phyloP scores from a whole-genome alignment of 345 rosid genomes.

The Eucalyptus victrix region DNA sequence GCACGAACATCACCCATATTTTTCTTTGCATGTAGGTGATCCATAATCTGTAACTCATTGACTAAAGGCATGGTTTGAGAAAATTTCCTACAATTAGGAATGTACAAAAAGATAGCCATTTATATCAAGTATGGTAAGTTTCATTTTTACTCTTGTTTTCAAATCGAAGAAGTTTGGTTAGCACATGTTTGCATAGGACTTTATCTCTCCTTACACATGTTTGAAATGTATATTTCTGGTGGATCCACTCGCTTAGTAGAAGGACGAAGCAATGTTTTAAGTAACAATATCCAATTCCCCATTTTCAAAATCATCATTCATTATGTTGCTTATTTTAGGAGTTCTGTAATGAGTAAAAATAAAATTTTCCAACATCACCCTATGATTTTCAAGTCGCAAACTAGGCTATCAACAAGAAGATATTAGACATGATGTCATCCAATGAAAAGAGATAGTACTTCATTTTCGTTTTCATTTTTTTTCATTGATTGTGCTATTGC shows the following conservation, averaged over 20 bases:
- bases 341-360: not conserved
- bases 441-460: fast-evolving
- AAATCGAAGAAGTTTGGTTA: not conserved
- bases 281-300: too few relatives aligned
- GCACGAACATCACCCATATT: fast-evolving
- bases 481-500: not conserved
- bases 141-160: not conserved
- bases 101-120: not conserved
- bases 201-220: too few relatives aligned
- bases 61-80: too few relatives aligned
- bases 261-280: too few relatives aligned
- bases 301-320: too few relatives aligned
- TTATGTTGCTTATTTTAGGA: too few relatives aligned
- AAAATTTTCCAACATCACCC: too few relatives aligned
- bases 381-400: not conserved
- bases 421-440: not conserved
- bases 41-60: fast-evolving
- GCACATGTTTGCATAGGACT: not conserved
- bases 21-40: too few relatives aligned
- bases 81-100: not conserved
- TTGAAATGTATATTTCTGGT: too few relatives aligned
- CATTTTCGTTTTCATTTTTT: too few relatives aligned
- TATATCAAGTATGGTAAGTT: not conserved
- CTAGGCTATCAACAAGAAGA: not conserved
- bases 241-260: too few relatives aligned